A percentile compares a stretch with the other conserved stretches of the same genome.
Evolutionary conservation across 805 yeast species (phyloP).

Genomic region (Brettanomyces sp.): DNA sequence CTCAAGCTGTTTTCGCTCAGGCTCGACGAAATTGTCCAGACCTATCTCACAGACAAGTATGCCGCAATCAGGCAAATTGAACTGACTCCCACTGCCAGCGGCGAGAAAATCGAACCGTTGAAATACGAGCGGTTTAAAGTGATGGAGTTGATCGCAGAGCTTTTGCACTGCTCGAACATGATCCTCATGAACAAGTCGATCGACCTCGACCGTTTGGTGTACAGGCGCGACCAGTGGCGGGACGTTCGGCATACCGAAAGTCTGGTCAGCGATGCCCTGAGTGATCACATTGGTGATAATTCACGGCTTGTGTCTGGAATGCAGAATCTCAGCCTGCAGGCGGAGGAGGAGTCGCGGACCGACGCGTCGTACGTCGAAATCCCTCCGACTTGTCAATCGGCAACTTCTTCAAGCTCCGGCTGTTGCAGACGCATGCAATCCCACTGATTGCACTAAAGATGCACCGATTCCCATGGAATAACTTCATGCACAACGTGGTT

Average conservation of each 20-base stretch:
- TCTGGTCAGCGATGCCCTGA: constrained; percentile 26
- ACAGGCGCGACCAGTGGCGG: constrained; percentile 63
- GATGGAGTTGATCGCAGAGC: constrained; percentile 86
- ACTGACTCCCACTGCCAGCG: constrained; percentile 41
- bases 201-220: constrained; percentile 51
- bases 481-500: constrained; percentile 92
- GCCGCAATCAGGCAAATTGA: constrained; percentile 7
- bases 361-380: constrained; percentile 19
- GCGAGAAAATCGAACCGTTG: constrained; percentile 51
- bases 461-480: constrained; percentile 88
- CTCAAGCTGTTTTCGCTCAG: constrained; percentile 59
- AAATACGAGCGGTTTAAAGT: constrained; percentile 88
- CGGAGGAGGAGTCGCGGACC: too few relatives aligned
- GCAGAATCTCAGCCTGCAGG: neutral
- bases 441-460: constrained; percentile 57
- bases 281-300: constrained; percentile 20
- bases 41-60: constrained; percentile 22
- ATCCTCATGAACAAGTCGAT: constrained; percentile 69
- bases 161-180: constrained; percentile 95
- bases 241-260: constrained; percentile 36
- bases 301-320: neutral
- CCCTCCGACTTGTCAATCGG: constrained; percentile 43
- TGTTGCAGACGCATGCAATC: constrained; percentile 63
- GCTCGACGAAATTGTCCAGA: constrained; percentile 21
- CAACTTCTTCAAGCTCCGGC: constrained; percentile 70